phyloP scores from a whole-genome alignment of 2,329 filamentous ascomycete genomes.

The Apiospora arundinis region DNA sequence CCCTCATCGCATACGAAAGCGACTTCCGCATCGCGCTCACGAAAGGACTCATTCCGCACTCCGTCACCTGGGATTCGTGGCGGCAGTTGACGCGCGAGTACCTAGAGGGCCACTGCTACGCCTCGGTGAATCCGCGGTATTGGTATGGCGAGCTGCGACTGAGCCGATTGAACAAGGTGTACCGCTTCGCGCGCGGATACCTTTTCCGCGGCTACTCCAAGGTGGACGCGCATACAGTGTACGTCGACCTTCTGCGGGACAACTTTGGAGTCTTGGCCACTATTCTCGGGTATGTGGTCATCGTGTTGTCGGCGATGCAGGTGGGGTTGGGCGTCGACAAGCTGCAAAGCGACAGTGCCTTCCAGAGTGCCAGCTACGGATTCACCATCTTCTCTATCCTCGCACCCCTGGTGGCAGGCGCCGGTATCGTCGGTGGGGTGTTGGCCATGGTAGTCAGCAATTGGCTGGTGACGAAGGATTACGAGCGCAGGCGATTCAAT shows the following conservation, averaged over 20 bases:
- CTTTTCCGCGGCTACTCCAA: conserved; percentile 38
- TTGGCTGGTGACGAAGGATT: conserved; percentile 35
- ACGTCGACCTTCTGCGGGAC: conserved; percentile 45
- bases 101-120: conserved; percentile 33
- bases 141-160: conserved; percentile 49
- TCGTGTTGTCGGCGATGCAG: conserved; percentile 40
- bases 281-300: conserved; percentile 46
- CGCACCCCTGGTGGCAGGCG: conserved; percentile 33
- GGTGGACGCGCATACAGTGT: conserved; percentile 37
- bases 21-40: conserved; percentile 46
- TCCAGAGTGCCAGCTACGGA: conserved; percentile 39
- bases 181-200: conserved; percentile 40
- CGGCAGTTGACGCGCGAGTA: neutral
- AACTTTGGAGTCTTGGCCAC: conserved; percentile 48
- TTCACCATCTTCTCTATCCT: conserved; percentile 41
- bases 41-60: conserved; percentile 41
- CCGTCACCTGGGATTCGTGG: conserved; percentile 47
- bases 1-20: conserved; percentile 45
- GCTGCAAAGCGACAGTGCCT: conserved; percentile 33
- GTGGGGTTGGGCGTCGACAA: conserved; percentile 37
- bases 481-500: conserved; percentile 36
- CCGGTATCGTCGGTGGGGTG: conserved; percentile 32
- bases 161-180: conserved; percentile 49
- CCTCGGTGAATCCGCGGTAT: conserved; percentile 43
- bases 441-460: conserved; percentile 36